Percentiles rank a stretch among this genome's conserved stretches.
Conservation (phyloP, 805 yeast genomes). For the Candida loeiensis region DNA sequence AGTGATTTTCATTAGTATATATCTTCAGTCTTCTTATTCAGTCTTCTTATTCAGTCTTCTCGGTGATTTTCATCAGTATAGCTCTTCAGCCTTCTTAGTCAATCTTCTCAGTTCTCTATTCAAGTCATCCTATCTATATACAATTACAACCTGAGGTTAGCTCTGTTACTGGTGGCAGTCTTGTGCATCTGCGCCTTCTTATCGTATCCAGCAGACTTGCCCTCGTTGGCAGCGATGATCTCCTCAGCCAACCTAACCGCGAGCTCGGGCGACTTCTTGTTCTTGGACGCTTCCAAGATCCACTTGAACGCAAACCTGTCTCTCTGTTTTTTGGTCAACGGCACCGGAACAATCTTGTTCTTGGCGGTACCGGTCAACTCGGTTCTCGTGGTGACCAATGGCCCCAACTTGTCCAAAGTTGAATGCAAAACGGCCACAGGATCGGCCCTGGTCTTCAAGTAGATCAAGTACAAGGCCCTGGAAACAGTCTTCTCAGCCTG, state of each 20-base stretch:
- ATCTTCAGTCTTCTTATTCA: too few relatives aligned
- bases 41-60: too few relatives aligned
- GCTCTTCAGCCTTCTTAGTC: not conserved
- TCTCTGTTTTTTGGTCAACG: conserved; percentile 79
- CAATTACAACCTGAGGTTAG: conserved; percentile 51
- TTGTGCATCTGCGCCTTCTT: conserved; percentile 81
- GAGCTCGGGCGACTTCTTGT: conserved; percentile 75
- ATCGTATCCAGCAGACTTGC: conserved; percentile 79
- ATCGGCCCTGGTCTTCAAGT: conserved; percentile 67
- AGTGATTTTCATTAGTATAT: too few relatives aligned
- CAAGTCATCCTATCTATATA: not conserved
- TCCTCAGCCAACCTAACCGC: conserved; percentile 91
- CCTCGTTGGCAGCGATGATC: conserved; percentile 69
- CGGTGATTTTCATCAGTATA: too few relatives aligned
- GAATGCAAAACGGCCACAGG: conserved; percentile 75
- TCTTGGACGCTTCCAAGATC: conserved; percentile 82
- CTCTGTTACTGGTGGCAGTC: conserved; percentile 83
- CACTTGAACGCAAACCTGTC: conserved; percentile 83
- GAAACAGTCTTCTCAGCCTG: conserved; percentile 70
- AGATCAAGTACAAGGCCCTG: conserved; percentile 76
- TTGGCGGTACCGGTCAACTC: conserved; percentile 85
- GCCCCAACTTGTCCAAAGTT: conserved; percentile 78
- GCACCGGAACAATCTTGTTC: conserved; percentile 74
- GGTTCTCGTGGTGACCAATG: conserved; percentile 73
- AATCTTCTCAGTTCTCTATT: not conserved